Conservation (phyloP, 2,329 filamentous ascomycete species). For the Monilinia aucupariae region DNA sequence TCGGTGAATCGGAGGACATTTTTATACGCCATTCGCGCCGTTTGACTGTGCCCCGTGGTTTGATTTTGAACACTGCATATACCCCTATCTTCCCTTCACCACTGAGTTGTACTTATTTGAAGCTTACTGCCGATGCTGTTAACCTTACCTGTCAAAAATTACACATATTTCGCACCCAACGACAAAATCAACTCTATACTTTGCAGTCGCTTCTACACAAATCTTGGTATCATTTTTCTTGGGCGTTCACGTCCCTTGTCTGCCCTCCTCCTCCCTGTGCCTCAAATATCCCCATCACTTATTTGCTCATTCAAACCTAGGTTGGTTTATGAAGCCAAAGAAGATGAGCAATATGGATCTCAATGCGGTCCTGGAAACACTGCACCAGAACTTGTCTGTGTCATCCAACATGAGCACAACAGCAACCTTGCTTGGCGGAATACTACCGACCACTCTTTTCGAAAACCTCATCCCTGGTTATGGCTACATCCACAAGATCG, state of each 20-base stretch:
- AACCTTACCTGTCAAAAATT: not conserved
- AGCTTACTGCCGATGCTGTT: not conserved
- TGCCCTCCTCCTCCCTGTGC: not conserved
- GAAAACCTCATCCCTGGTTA: constrained; percentile 35
- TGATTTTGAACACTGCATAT: not conserved
- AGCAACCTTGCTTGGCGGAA: not conserved
- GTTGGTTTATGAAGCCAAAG: not conserved
- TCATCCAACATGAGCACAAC: constrained; percentile 5
- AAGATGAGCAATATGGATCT: not conserved
- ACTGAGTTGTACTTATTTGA: not conserved
- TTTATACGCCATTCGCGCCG: not conserved
- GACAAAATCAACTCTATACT: not conserved
- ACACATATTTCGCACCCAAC: not conserved
- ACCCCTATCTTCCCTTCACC: not conserved
- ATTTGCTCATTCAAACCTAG: not conserved
- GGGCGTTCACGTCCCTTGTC: not conserved
- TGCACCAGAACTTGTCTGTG: constrained; percentile 4
- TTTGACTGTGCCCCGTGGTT: not conserved
- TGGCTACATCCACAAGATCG: constrained; percentile 31
- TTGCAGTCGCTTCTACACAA: not conserved
- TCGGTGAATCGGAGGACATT: not conserved
- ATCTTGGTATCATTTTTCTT: not conserved
- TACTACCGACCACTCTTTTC: constrained; percentile 29
- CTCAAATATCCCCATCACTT: not conserved
- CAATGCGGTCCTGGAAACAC: not conserved